A percentile compares a stretch with the other conserved stretches of the same genome.
phyloP scores from a whole-genome alignment of 202 grass and related monocot species.

The Hordeum pubiflorum region DNA sequence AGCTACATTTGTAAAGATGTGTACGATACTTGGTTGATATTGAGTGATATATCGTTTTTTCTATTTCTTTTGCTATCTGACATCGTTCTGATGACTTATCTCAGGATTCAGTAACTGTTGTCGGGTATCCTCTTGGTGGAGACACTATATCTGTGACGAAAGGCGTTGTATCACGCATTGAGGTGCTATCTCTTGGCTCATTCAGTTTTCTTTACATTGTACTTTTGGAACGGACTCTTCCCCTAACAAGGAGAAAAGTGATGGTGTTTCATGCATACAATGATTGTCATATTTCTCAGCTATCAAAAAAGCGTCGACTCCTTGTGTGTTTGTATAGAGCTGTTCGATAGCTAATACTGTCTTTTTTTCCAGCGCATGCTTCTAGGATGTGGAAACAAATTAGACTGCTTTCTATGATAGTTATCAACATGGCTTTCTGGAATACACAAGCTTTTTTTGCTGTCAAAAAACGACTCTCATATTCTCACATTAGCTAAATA shows the following conservation, averaged over 20 bases:
- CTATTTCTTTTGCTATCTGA: neutral
- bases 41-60: neutral
- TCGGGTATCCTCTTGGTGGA: slow-evolving; percentile 96
- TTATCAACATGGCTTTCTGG: slow-evolving; percentile 8
- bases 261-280: slow-evolving; percentile 1
- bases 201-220: slow-evolving; percentile 11
- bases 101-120: slow-evolving; percentile 89
- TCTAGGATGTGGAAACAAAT: slow-evolving; percentile 22
- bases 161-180: slow-evolving; percentile 95
- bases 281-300: slow-evolving; percentile 1
- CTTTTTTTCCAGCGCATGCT: neutral
- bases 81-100: slow-evolving; percentile 24
- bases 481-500: neutral
- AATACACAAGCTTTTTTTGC: neutral
- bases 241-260: neutral
- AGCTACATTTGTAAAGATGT: neutral
- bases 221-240: slow-evolving; percentile 8
- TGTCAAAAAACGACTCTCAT: neutral
- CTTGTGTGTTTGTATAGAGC: neutral
- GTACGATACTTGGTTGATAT: neutral
- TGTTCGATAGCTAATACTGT: neutral
- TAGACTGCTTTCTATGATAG: neutral
- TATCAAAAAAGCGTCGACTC: neutral
- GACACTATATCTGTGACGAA: slow-evolving; percentile 99
- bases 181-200: slow-evolving; percentile 57